Conservation (phyloP, 176 grass and related monocot species). For the Musa schizocarpa region DNA sequence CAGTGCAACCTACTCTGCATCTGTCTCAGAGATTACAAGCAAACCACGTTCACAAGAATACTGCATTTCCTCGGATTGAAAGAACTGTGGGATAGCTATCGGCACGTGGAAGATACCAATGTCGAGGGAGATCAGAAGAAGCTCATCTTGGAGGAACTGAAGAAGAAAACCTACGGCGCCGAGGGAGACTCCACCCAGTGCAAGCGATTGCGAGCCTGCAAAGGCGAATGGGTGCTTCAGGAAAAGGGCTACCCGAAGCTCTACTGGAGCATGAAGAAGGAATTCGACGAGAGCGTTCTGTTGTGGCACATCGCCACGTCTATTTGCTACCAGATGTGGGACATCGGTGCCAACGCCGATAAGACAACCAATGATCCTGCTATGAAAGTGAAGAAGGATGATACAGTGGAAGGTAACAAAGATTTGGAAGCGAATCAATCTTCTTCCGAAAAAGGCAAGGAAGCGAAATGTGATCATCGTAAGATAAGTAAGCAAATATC, state of each 20-base stretch:
- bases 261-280: constrained; percentile 19
- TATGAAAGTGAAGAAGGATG: too few relatives aligned
- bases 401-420: background rate
- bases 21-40: constrained; percentile 13
- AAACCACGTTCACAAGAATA: background rate
- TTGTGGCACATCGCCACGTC: constrained; percentile 38
- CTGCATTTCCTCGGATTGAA: background rate
- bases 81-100: background rate
- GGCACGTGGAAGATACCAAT: background rate
- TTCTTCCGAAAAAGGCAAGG: background rate
- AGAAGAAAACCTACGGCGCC: background rate
- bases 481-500: constrained; percentile 9
- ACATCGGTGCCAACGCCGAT: background rate
- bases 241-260: background rate
- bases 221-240: background rate
- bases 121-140: constrained; percentile 13
- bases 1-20: constrained; percentile 25
- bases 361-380: too few relatives aligned
- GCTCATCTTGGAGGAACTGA: constrained; percentile 29
- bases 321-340: constrained; percentile 12
- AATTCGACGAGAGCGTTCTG: constrained; percentile 35
- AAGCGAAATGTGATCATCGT: background rate
- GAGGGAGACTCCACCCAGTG: background rate
- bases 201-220: background rate
- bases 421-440: background rate